Conservation (phyloP, 345 rosid genomes). For the Firmiana major region DNA sequence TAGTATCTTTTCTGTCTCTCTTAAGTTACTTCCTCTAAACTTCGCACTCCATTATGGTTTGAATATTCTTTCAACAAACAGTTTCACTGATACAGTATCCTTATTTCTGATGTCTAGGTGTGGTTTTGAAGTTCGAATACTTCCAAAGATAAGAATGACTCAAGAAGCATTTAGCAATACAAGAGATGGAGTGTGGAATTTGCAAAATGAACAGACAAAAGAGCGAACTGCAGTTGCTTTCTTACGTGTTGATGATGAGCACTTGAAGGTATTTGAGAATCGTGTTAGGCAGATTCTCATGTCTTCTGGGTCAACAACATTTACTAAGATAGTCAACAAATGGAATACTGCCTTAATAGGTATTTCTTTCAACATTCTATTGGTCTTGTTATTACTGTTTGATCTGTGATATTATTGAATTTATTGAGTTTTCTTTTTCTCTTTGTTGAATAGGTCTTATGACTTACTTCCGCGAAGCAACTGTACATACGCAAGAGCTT, state of each 20-base stretch:
- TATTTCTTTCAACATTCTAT: conserved; percentile 12
- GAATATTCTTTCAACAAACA: not conserved
- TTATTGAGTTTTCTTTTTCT: not conserved
- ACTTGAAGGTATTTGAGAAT: conserved; percentile 97
- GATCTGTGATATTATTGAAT: conserved; percentile 14
- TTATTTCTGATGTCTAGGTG: conserved; percentile 48
- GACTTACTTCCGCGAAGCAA: conserved; percentile 99
- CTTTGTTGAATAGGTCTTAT: conserved; percentile 61
- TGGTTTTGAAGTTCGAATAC: conserved; percentile 94
- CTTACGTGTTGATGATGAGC: conserved; percentile 95
- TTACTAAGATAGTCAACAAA: conserved; percentile 93
- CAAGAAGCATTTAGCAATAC: conserved; percentile 98
- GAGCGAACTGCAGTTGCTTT: conserved; percentile 98
- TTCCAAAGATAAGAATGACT: conserved; percentile 97
- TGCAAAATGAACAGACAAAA: conserved; percentile 99
- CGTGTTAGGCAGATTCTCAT: conserved; percentile 98
- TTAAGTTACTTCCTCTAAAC: not conserved
- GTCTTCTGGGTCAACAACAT: conserved; percentile 99
- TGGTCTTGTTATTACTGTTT: not conserved
- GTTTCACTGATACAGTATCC: not conserved
- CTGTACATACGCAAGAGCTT: conserved; percentile 97
- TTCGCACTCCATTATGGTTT: conserved; percentile 3
- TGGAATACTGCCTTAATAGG: conserved; percentile 99
- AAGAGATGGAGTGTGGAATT: conserved; percentile 97
- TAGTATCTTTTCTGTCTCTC: not conserved